Conservation (phyloP, 2,329 filamentous ascomycete genomes). For the Alternaria sp. region DNA sequence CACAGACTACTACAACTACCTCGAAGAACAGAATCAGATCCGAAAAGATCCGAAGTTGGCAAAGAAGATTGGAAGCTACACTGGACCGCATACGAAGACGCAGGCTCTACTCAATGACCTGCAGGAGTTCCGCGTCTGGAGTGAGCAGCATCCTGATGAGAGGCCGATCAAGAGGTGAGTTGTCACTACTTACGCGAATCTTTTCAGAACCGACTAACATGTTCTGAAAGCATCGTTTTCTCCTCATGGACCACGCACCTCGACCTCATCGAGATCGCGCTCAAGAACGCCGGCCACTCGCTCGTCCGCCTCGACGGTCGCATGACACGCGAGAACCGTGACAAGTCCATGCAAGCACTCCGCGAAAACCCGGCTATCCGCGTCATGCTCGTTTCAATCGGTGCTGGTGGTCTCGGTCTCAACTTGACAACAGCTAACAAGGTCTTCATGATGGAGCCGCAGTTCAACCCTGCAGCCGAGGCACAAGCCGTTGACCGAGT, state of each 20-base stretch:
- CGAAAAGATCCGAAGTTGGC: constrained; percentile 63
- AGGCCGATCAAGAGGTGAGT: constrained; percentile 76
- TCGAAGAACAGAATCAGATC: constrained; percentile 65
- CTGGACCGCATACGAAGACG: constrained; percentile 91
- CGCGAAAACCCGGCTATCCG: constrained; percentile 74
- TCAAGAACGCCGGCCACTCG: constrained; percentile 70
- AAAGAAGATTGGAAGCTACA: constrained; percentile 73
- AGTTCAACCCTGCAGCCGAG: constrained; percentile 95
- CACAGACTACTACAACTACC: constrained; percentile 59
- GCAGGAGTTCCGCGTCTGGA: constrained; percentile 69
- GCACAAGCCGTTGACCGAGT: constrained; percentile 94
- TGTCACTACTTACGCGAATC: background rate
- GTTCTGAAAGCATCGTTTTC: constrained; percentile 74
- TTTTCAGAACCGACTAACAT: constrained; percentile 1
- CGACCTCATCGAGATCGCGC: constrained; percentile 86
- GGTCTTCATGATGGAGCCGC: constrained; percentile 97
- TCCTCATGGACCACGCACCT: constrained; percentile 96
- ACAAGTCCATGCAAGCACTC: constrained; percentile 78
- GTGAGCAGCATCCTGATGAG: constrained; percentile 67
- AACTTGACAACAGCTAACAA: constrained; percentile 87
- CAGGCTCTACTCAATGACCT: constrained; percentile 81
- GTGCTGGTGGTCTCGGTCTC: constrained; percentile 87
- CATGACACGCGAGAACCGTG: constrained; percentile 79
- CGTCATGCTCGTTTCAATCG: constrained; percentile 90
- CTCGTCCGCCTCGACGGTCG: constrained; percentile 89